Base-by-base conservation (phyloP, 495 filamentous ascomycete species). In the Aspergillus sclerotiicarbonarius region DNA sequence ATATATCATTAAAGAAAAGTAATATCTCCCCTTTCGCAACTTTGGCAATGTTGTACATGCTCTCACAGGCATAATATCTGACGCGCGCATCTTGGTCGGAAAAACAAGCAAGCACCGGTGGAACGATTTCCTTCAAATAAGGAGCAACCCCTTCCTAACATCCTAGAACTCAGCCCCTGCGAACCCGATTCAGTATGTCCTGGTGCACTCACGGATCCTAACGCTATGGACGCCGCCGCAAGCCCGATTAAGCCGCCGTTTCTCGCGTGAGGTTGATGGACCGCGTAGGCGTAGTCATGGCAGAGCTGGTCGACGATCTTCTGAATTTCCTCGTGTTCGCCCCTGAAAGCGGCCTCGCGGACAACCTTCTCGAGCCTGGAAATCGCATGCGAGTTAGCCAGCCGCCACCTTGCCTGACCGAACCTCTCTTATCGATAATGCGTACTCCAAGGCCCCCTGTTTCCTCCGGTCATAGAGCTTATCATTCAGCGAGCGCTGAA, bases 41-140 rank as follows among this genome's bases (percentile, higher is more conserved):
- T 76, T 98, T 98, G 60, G 95, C 92, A 66, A 99, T 98, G 66
- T 99, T 99, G 71, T 99, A 99, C 95, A 99, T 99, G 74, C 92
- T 94, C 81, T 99, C 95, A 75, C 95, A 99, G 47, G 95, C 95
- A 73, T 99, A 99, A 70, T 99, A 99, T 53, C 95, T 86, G 16
- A 99, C 95, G 51, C 95, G 82, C 19, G 95, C 95, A 87, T 99
- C 95, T 77, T 98, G 94, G 64, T 99, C 95, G 19, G 88, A 87
- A 70, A 99, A 99, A 77, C 95, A 99, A 49, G 95, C 95, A n/a
- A 99, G 82, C 6, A 99, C 95, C 18, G 95, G 95, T 18, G 94
- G 92, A 4, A 99, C 93, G 55, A 99, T 96, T 56, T 91, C 84
- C 69, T 90, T 87, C 44, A 99, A 80, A 66, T 98, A 96, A 53